Conservation (phyloP, 2,329 filamentous ascomycete species). For the Verticillium dahliae region DNA sequence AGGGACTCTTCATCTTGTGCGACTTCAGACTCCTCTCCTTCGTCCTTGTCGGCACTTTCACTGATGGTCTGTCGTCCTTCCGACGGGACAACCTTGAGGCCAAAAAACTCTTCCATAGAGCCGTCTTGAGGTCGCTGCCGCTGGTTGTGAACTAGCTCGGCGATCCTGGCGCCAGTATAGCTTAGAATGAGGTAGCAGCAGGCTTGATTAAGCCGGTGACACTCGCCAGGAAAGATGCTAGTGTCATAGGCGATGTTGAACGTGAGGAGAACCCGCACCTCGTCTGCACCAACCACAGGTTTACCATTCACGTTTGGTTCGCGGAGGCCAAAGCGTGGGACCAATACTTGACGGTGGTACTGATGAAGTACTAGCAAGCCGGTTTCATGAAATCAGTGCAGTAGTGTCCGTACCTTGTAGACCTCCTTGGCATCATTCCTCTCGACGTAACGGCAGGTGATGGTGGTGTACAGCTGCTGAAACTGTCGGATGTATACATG, state of each 20-base stretch:
- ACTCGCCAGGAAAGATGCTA: slow-evolving; percentile 14
- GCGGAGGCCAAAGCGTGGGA: slow-evolving; percentile 15
- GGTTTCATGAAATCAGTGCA: neutral
- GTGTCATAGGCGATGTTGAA: slow-evolving; percentile 23
- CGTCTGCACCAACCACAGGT: slow-evolving; percentile 14
- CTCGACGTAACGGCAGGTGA: slow-evolving; percentile 15
- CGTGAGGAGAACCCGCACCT: slow-evolving; percentile 14
- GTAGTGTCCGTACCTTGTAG: slow-evolving; percentile 15
- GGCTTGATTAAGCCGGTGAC: slow-evolving; percentile 16
- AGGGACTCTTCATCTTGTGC: slow-evolving; percentile 13
- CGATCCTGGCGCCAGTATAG: slow-evolving; percentile 19
- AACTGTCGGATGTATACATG: slow-evolving; percentile 19
- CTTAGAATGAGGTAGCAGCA: slow-evolving; percentile 19
- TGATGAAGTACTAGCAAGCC: slow-evolving; percentile 1
- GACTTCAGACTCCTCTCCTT: slow-evolving; percentile 8
- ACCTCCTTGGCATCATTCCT: slow-evolving; percentile 17
- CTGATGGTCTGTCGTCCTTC: neutral
- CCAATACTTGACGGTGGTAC: slow-evolving; percentile 14
- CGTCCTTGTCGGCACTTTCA: neutral
- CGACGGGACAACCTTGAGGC: slow-evolving; percentile 11
- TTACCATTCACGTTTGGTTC: slow-evolving; percentile 17
- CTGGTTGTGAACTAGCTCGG: slow-evolving; percentile 21
- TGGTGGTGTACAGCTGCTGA: slow-evolving; percentile 17
- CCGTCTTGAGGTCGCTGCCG: slow-evolving; percentile 18
- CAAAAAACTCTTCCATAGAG: slow-evolving; percentile 17